Evolutionary conservation across 176 grass and related monocot genomes (phyloP), one percentile per base, ranked within the genome.

Genomic region (Oryza brachyantha): DNA sequence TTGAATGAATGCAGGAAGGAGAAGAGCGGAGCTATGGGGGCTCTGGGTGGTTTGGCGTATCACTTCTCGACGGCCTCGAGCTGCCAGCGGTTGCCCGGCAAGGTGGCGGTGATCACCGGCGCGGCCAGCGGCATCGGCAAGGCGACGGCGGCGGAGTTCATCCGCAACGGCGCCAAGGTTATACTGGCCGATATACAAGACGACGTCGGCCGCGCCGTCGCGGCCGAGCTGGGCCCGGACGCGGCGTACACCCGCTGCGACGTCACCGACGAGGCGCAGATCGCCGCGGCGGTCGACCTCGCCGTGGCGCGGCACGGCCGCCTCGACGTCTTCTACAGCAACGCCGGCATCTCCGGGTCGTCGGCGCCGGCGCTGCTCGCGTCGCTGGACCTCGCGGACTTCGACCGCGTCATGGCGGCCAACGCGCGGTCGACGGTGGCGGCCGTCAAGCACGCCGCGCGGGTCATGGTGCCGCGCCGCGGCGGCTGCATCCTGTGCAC

Each of bases 401-500:
- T 94, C 78, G 94, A 97, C 84, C 85, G 66, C 34, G 89, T 84
- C 50, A 97, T 94, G 83, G 76, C 79, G 7, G 70, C 83, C 36
- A 97, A 97, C 81, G 64, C 55, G 35, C 83, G 89, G 3, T 88
- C 92, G 10, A 24, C 42, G 52, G 87, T 94, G 12, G 89, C 87
- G 0, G 78, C 68, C 10, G 83, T 97, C 76, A 94, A 97, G 87
- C 85, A 97, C 84, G 95, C 91, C 10, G 82, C 89, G 24, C 95
- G 85, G 21, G 89, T 97, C 45, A 97, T 94, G 95, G 84, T 87
- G 38, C 87, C 95, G 0, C 83, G 55, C 0, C 63, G 68, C 39
- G 5, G 64, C 79, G 92, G 95, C 1, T 92, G 89, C 87, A 69
- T 97, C 25, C 73, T 97, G 29, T 97, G 87, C 83, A 92, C 92